A percentile compares a stretch with the other conserved stretches of the same genome.
These are phyloP conservation scores for Hyaloscypha hepaticicola DNA, from an alignment of 495 filamentous ascomycete species.

Conservation along the genomic window DNA sequence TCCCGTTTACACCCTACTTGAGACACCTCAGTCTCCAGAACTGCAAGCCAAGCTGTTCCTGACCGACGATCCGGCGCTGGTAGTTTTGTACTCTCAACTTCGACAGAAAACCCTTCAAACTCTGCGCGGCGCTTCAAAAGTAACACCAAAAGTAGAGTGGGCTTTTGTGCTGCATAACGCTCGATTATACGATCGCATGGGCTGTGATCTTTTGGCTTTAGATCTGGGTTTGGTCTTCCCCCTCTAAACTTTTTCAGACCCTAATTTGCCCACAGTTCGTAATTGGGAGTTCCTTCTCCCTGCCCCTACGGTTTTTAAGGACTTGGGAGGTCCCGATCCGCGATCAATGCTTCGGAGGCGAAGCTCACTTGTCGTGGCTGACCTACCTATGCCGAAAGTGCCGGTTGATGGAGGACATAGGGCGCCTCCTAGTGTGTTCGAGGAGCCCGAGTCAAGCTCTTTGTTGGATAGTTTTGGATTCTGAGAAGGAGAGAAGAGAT, in stretches of 20 bases:
- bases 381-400: slow-evolving; percentile 52
- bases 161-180: slow-evolving; percentile 88
- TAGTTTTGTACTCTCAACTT: slow-evolving; percentile 84
- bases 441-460: slow-evolving; percentile 86
- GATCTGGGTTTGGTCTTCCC: slow-evolving; percentile 56
- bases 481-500: slow-evolving; percentile 2
- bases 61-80: slow-evolving; percentile 83
- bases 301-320: slow-evolving; percentile 38
- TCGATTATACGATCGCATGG: slow-evolving; percentile 89
- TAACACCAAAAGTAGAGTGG: slow-evolving; percentile 81
- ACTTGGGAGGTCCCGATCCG: slow-evolving; percentile 52
- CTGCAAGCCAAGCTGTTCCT: slow-evolving; percentile 75
- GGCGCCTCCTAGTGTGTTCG: slow-evolving; percentile 75
- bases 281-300: slow-evolving; percentile 83
- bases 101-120: slow-evolving; percentile 84
- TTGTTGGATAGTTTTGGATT: slow-evolving; percentile 81
- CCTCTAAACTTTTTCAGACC: not conserved
- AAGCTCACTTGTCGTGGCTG: slow-evolving; percentile 77
- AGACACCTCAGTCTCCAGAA: slow-evolving; percentile 56
- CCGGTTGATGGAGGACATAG: slow-evolving; percentile 46
- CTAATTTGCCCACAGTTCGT: slow-evolving; percentile 47
- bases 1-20: slow-evolving; percentile 70
- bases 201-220: slow-evolving; percentile 88
- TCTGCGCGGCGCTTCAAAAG: slow-evolving; percentile 75
- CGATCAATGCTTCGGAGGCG: slow-evolving; percentile 67